Conservation (phyloP, 208 protist species). For the Leptomonas seymouri region DNA sequence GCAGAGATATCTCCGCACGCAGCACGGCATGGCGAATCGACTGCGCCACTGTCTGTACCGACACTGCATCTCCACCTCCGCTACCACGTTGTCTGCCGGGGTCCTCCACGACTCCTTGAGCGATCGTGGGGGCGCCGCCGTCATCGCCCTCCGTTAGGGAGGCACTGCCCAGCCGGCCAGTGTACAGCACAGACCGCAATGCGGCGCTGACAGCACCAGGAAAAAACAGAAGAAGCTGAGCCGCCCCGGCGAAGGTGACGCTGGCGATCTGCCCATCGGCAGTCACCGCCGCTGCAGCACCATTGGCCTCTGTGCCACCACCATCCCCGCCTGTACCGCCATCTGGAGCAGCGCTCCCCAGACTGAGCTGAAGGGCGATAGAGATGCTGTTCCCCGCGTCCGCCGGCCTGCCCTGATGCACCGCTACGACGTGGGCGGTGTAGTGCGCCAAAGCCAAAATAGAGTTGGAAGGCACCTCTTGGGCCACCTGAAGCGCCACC, state of each 20-base stretch:
- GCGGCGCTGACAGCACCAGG: constrained; percentile 62
- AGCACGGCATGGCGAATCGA: constrained; percentile 61
- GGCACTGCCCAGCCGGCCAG: neutral
- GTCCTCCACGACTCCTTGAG: neutral
- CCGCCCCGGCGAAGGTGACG: constrained; percentile 58
- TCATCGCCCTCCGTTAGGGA: neutral
- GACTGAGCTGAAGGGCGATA: constrained; percentile 74
- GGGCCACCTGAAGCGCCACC: constrained; percentile 70
- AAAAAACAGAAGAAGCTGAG: constrained; percentile 68
- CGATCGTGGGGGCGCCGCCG: neutral
- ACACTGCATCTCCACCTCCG: constrained; percentile 22
- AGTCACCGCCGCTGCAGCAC: neutral
- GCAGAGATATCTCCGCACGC: constrained; percentile 53
- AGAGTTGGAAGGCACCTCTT: constrained; percentile 71
- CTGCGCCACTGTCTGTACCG: constrained; percentile 60
- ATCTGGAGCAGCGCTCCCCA: neutral
- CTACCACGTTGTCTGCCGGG: neutral
- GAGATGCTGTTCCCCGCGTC: constrained; percentile 81
- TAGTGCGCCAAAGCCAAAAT: constrained; percentile 78
- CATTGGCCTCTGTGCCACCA: neutral
- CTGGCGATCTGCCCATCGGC: constrained; percentile 44
- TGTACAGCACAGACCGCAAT: constrained; percentile 49
- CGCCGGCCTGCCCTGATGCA: constrained; percentile 44
- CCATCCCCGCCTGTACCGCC: neutral
- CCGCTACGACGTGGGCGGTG: constrained; percentile 61